phyloP scores from a whole-genome alignment of 306 rosid species.

The Pyrus betulifolia region DNA sequence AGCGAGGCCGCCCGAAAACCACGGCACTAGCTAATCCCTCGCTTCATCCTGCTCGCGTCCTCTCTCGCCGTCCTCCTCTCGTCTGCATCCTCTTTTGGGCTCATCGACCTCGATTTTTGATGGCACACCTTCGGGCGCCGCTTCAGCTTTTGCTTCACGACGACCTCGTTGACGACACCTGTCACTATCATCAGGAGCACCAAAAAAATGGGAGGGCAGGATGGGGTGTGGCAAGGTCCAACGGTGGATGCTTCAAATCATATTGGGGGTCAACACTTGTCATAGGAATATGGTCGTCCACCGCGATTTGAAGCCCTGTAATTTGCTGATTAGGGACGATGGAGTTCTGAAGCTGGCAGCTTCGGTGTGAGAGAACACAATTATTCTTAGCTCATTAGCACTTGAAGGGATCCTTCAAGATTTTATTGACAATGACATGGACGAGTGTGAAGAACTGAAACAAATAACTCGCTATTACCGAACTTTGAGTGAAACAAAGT shows the following conservation, averaged over 20 bases:
- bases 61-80: too few species aligned
- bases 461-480: slow-evolving; percentile 57
- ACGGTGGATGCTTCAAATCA: slow-evolving; percentile 72
- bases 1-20: too few species aligned
- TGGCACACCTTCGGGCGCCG: too few species aligned
- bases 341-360: slow-evolving; percentile 77
- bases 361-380: slow-evolving; percentile 50
- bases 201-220: slow-evolving; percentile 26
- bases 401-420: slow-evolving; percentile 41
- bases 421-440: slow-evolving; percentile 16
- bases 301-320: slow-evolving; percentile 72
- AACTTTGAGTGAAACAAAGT: slow-evolving; percentile 66
- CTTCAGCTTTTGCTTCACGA: too few species aligned
- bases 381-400: slow-evolving; percentile 53
- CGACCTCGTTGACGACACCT: slow-evolving; percentile 27
- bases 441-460: slow-evolving; percentile 36
- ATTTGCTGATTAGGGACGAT: slow-evolving; percentile 61
- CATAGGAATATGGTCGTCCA: slow-evolving; percentile 63
- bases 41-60: too few species aligned
- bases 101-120: too few species aligned
- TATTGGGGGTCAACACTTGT: slow-evolving; percentile 61
- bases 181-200: slow-evolving; percentile 49
- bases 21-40: too few species aligned
- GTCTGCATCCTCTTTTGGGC: too few species aligned
- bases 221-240: slow-evolving; percentile 47